A percentile compares a stretch with the other conserved stretches of the same genome.
Evolutionary conservation across 2,329 filamentous ascomycete genomes (phyloP).

Genomic region (Paecilomyces formosus): DNA sequence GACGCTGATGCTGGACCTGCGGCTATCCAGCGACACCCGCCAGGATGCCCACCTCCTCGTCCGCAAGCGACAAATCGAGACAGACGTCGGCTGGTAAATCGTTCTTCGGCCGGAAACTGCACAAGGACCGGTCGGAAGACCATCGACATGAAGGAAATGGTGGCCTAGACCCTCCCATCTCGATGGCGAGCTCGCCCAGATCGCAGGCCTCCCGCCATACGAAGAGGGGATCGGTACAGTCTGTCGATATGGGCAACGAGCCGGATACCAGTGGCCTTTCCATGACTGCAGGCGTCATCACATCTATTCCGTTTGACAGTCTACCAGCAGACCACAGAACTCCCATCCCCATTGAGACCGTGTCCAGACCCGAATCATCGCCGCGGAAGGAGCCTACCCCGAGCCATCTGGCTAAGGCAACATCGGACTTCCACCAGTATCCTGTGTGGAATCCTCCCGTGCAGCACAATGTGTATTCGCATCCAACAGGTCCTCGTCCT

Average conservation of each 20-base stretch:
- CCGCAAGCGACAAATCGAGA: conserved; percentile 68
- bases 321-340: conserved; percentile 58
- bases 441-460: conserved; percentile 58
- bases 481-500: conserved; percentile 55
- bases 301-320: conserved; percentile 79
- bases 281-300: conserved; percentile 73
- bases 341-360: conserved; percentile 65
- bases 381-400: conserved; percentile 66
- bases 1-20: conserved; percentile 1
- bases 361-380: conserved; percentile 56
- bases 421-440: conserved; percentile 82
- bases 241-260: conserved; percentile 61
- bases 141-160: conserved; percentile 55
- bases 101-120: conserved; percentile 73
- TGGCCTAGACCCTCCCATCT: conserved; percentile 52
- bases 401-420: conserved; percentile 73
- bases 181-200: conserved; percentile 53
- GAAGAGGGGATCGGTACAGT: conserved; percentile 63
- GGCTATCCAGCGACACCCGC: conserved; percentile 20
- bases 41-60: conserved; percentile 49
- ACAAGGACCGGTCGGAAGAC: conserved; percentile 69
- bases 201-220: conserved; percentile 68
- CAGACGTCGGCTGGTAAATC: conserved; percentile 75
- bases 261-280: conserved; percentile 56
- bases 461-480: conserved; percentile 44